Percentiles rank a stretch among this genome's conserved stretches.
phyloP scores from a whole-genome alignment of 2,329 filamentous ascomycete genomes.

The Metarhizium rileyi region DNA sequence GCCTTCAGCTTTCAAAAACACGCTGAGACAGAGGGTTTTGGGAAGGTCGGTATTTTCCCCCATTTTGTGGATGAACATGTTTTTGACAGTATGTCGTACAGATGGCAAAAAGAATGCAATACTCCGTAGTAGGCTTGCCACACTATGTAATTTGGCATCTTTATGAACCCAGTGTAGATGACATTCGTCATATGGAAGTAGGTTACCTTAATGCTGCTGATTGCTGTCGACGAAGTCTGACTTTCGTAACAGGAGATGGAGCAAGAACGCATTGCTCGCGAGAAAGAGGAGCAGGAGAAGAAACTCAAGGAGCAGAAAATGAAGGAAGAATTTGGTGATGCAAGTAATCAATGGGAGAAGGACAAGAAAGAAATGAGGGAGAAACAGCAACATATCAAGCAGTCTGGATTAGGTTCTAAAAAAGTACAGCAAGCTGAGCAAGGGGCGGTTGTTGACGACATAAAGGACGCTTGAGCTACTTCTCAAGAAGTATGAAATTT shows the following conservation, averaged over 20 bases:
- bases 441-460: too few relatives aligned
- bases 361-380: slow-evolving; percentile 75
- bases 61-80: neutral
- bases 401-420: slow-evolving; percentile 2
- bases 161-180: slow-evolving; percentile 97
- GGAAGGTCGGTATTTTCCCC: slow-evolving; percentile 59
- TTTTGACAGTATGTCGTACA: slow-evolving; percentile 24
- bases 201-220: slow-evolving; percentile 10
- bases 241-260: slow-evolving; percentile 69
- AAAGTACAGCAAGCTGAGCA: slow-evolving; percentile 1
- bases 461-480: slow-evolving; percentile 7
- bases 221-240: neutral
- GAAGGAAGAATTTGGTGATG: slow-evolving; percentile 69
- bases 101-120: slow-evolving; percentile 97
- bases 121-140: slow-evolving; percentile 87
- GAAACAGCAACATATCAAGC: slow-evolving; percentile 6
- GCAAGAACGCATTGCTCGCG: slow-evolving; percentile 66
- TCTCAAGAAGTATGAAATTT: neutral
- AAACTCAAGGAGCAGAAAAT: slow-evolving; percentile 65
- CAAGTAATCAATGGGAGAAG: slow-evolving; percentile 75
- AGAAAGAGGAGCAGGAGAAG: slow-evolving; percentile 58
- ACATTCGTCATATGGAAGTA: slow-evolving; percentile 92
- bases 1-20: slow-evolving; percentile 99
- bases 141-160: slow-evolving; percentile 99
- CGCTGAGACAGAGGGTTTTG: slow-evolving; percentile 95